A percentile compares a stretch with the other conserved stretches of the same genome.
phyloP scores from a whole-genome alignment of 768 basidiomycete genomes.

The Trametes cinnabarina region DNA sequence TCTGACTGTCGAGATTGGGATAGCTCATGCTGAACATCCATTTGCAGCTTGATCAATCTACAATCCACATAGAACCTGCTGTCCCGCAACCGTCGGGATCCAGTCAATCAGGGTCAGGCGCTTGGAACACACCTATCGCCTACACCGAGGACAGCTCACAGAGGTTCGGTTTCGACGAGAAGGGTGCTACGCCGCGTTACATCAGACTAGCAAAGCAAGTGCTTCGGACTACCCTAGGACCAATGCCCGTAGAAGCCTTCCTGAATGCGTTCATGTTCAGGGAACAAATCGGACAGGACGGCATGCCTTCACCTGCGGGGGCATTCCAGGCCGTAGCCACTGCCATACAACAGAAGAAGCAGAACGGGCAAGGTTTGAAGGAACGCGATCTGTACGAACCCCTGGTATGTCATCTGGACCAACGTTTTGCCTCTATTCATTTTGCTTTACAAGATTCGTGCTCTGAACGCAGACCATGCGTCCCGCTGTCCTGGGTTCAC shows the following conservation, averaged over 20 bases:
- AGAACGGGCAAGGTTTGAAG: not conserved
- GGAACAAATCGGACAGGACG: not conserved
- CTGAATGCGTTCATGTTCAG: not conserved
- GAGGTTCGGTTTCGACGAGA: not conserved
- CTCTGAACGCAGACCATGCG: not conserved
- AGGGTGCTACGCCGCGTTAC: not conserved
- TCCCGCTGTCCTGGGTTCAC: slow-evolving; percentile 5
- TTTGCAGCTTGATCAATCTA: no score
- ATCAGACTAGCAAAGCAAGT: not conserved
- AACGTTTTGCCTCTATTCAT: not conserved
- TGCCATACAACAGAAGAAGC: not conserved
- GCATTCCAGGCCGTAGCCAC: not conserved
- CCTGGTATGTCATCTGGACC: not conserved
- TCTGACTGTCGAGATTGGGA: no score
- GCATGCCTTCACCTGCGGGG: not conserved
- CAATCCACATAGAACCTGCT: no score
- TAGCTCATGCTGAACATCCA: no score
- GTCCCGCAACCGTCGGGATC: no score
- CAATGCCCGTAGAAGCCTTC: slow-evolving; percentile 10
- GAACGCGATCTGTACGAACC: not conserved
- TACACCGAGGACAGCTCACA: not conserved
- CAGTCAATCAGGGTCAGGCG: no score
- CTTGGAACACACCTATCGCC: no score
- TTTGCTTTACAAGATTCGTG: not conserved
- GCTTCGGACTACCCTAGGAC: not conserved